A percentile compares a stretch with the other conserved stretches of the same genome.
Evolutionary conservation across 2,329 filamentous ascomycete genomes (phyloP).

Genomic region (Aspergillus texensis): DNA sequence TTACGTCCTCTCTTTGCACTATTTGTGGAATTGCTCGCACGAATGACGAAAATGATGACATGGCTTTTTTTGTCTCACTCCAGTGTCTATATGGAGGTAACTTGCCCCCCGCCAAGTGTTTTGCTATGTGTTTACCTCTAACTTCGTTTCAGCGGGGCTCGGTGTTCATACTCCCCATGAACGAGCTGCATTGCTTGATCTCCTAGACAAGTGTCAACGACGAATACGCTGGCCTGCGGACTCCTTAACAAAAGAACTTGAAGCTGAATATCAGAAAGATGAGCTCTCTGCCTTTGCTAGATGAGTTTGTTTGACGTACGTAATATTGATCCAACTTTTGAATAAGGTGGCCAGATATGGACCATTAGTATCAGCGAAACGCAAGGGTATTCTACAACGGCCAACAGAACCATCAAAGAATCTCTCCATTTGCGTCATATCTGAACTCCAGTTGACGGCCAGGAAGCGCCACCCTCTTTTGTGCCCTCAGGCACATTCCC

Average conservation of each 20-base stretch:
- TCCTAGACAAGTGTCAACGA: slow-evolving; percentile 25
- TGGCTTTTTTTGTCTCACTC: slow-evolving; percentile 26
- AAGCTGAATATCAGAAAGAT: slow-evolving; percentile 28
- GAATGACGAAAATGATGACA: slow-evolving; percentile 21
- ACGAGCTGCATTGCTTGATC: slow-evolving; percentile 23
- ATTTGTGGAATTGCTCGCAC: slow-evolving; percentile 32
- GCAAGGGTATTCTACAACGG: background rate
- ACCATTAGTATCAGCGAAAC: background rate
- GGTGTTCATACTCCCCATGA: slow-evolving; percentile 28
- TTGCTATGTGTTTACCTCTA: background rate
- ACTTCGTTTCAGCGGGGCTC: slow-evolving; percentile 24
- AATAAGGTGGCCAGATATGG: background rate
- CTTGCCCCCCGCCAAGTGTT: background rate
- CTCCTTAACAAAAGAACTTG: slow-evolving; percentile 28
- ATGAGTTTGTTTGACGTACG: background rate
- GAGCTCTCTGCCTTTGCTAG: slow-evolving; percentile 17
- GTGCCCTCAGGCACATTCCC: background rate
- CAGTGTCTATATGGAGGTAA: slow-evolving; percentile 32
- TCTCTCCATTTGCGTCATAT: background rate
- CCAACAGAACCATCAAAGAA: background rate
- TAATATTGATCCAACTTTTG: background rate
- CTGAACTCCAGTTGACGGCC: background rate
- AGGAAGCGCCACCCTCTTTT: background rate
- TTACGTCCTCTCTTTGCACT: slow-evolving; percentile 25
- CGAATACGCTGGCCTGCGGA: slow-evolving; percentile 26